Percentiles rank a stretch among this genome's conserved stretches.
phyloP scores from a whole-genome alignment of 179 eudicot species.

The Camellia oleifera region DNA sequence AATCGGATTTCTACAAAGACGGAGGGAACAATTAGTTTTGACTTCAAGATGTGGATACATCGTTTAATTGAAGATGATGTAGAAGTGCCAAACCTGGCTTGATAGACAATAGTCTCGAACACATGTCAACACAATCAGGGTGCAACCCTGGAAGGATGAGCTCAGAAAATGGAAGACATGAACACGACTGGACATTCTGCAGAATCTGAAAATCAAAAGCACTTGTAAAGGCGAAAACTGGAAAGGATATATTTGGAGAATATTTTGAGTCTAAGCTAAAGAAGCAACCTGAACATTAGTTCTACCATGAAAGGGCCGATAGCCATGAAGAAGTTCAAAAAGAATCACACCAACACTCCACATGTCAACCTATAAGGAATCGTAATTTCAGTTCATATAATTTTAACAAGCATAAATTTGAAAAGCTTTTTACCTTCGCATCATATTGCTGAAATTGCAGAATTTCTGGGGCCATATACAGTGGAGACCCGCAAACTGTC shows the following conservation, averaged over 20 bases:
- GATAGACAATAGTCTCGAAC: slow-evolving; percentile 40
- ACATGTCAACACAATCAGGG: slow-evolving; percentile 49
- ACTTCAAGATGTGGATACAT: not conserved
- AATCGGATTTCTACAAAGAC: slow-evolving; percentile 38
- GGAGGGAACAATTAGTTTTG: not conserved
- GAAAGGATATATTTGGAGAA: not conserved
- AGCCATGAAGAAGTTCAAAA: slow-evolving; percentile 58
- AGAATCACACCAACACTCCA: slow-evolving; percentile 57
- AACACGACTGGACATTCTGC: slow-evolving; percentile 38
- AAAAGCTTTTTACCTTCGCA: slow-evolving; percentile 34
- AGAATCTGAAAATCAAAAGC: slow-evolving; percentile 35
- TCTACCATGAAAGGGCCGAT: slow-evolving; percentile 48
- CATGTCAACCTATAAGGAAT: slow-evolving; percentile 46
- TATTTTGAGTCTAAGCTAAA: not conserved
- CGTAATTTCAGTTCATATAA: not conserved
- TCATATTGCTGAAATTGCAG: slow-evolving; percentile 48
- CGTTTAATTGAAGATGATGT: not conserved
- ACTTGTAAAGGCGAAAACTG: not conserved
- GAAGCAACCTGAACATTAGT: slow-evolving; percentile 49
- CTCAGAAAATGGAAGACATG: slow-evolving; percentile 41
- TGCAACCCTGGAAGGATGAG: slow-evolving; percentile 31
- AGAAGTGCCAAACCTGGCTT: slow-evolving; percentile 38
- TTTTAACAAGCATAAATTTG: not conserved
- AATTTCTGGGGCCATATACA: slow-evolving; percentile 65
- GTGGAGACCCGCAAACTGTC: slow-evolving; percentile 53